A percentile compares a stretch with the other conserved stretches of the same genome.
Conservation (phyloP, 2,329 filamentous ascomycete species). For the Teratosphaeriaceae sp. region DNA sequence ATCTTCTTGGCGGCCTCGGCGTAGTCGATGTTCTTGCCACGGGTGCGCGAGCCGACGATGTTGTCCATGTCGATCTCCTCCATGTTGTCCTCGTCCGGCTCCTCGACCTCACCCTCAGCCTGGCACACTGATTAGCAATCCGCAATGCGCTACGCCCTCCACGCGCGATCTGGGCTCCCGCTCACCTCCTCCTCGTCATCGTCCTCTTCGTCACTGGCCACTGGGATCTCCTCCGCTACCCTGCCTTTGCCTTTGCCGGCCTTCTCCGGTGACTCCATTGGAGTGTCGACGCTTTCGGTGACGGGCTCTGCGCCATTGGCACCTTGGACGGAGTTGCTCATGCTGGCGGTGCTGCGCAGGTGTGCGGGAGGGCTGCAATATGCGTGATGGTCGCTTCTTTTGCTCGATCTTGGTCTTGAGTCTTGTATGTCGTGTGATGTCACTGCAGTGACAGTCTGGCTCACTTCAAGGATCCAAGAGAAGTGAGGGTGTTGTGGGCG, state of each 20-base stretch:
- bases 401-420: background rate
- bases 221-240: constrained; percentile 62
- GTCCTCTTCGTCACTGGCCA: constrained; percentile 42
- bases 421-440: background rate
- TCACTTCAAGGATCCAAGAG: background rate
- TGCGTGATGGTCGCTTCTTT: background rate
- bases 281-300: constrained; percentile 23
- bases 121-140: constrained; percentile 1
- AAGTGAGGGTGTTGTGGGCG: background rate
- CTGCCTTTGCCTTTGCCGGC: constrained; percentile 83
- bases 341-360: constrained; percentile 9
- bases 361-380: background rate
- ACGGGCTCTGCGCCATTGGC: constrained; percentile 12
- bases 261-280: constrained; percentile 40
- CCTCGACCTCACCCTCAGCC: constrained; percentile 46
- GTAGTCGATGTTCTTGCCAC: constrained; percentile 88
- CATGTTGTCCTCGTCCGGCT: constrained; percentile 73
- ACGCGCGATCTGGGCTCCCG: background rate
- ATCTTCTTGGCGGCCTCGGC: constrained; percentile 80
- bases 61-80: constrained; percentile 88
- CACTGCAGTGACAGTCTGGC: background rate
- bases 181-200: constrained; percentile 41
- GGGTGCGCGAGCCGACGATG: constrained; percentile 79
- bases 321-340: constrained; percentile 15
- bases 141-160: background rate